Conservation (phyloP, 1,284 basidiomycete genomes). For the Phaffia rhodozyma region DNA sequence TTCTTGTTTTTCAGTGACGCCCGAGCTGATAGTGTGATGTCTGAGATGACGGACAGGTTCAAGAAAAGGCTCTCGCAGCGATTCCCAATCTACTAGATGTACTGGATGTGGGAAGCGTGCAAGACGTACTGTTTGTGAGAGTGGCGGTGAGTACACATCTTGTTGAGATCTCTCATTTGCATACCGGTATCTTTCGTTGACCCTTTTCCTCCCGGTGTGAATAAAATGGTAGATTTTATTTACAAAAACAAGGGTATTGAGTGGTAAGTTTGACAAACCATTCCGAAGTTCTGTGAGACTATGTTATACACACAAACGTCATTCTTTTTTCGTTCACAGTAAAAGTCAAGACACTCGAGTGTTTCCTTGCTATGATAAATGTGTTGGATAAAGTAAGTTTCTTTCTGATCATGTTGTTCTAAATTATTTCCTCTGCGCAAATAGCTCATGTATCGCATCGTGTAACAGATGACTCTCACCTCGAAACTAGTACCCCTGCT, state of each 20-base stretch:
- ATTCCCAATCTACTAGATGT: constrained; percentile 83
- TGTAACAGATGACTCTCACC: constrained; percentile 59
- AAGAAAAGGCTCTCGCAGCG: constrained; percentile 75
- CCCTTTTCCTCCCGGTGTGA: neutral
- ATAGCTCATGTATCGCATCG: neutral
- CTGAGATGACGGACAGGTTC: constrained; percentile 42
- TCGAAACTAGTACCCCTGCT: constrained; percentile 90
- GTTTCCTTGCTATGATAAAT: constrained; percentile 84
- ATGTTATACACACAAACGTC: no score
- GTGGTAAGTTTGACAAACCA: neutral
- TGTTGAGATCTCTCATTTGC: neutral
- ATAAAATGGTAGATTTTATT: constrained; percentile 55
- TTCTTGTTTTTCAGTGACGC: neutral
- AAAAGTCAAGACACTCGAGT: constrained; percentile 77
- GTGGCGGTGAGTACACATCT: constrained; percentile 53
- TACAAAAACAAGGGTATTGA: constrained; percentile 71
- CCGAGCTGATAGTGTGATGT: constrained; percentile 17
- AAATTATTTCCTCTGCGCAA: neutral
- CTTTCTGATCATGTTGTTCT: constrained; percentile 12
- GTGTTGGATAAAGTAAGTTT: constrained; percentile 72
- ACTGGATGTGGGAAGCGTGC: constrained; percentile 85
- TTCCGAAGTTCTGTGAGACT: neutral
- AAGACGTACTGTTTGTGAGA: constrained; percentile 70
- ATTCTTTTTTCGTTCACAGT: constrained; percentile 46
- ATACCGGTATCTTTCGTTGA: neutral